These are phyloP conservation scores for Quercus lobata DNA, from an alignment of 331 rosid genomes.

Conservation along the genomic window DNA sequence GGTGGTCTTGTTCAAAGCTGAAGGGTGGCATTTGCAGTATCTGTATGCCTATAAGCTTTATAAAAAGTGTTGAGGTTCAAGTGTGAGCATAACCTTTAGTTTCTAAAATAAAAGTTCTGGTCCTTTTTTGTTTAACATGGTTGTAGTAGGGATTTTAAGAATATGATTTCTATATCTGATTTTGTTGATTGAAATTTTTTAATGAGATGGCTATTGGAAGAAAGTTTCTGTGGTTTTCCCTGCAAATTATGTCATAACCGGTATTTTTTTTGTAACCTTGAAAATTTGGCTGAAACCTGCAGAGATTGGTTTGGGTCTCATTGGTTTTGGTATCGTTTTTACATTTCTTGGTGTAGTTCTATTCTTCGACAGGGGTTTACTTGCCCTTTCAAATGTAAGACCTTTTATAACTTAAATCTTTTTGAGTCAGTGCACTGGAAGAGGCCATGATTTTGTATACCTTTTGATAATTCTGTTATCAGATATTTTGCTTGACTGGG, in stretches of 20 bases:
- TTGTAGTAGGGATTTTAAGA: background rate
- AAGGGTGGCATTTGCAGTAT: background rate
- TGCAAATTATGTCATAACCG: background rate
- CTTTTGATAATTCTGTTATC: conserved; percentile 21
- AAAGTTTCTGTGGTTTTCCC: background rate
- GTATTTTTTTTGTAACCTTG: conserved; percentile 3
- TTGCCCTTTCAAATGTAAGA: conserved; percentile 86
- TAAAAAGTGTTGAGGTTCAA: background rate
- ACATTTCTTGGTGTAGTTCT: conserved; percentile 80
- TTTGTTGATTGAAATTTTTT: background rate
- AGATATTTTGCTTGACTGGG: conserved; percentile 86
- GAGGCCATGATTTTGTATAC: background rate
- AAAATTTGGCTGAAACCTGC: conserved; percentile 24
- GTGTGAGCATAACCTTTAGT: background rate
- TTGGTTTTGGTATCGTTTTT: conserved; percentile 81
- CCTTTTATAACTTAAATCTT: conserved; percentile 14
- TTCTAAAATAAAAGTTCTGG: background rate
- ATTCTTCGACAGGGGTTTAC: conserved; percentile 92
- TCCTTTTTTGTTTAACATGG: background rate
- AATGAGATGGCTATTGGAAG: background rate
- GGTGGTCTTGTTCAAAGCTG: background rate
- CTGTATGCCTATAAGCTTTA: background rate
- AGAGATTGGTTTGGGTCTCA: conserved; percentile 87
- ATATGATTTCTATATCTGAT: background rate
- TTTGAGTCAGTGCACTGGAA: background rate